Evolutionary conservation across 2,329 filamentous ascomycete species (phyloP), one percentile per base, ranked within the genome.

Genomic region (Diaporthe nobilis): DNA sequence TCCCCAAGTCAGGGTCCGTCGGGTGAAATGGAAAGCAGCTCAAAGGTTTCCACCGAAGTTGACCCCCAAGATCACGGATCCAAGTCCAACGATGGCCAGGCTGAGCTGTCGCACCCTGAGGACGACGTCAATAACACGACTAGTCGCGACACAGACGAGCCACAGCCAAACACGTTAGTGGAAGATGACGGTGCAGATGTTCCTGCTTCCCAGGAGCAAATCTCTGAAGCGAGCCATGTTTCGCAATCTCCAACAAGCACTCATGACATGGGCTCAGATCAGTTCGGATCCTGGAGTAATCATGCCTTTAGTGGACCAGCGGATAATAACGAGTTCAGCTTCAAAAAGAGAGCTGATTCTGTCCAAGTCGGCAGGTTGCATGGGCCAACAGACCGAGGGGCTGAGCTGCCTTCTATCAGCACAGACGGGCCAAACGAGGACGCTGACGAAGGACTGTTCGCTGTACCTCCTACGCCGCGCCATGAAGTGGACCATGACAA

Each of bases 391-490:
- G 65, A 55, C 8, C 49, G 65, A 10, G 65, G 47, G 15, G 65
- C 65, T 34, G 65, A 70, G 15, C 28, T 47, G 28, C 72, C 72
- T 13, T 47, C 22, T 22, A 61, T 75, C 31, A 37, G 7, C 34
- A 75, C 49, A 34, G 61, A 68, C 39, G 55, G 39, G 31, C 61
- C 61, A 2, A 42, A 73, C n/a, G 74, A 75, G 9, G 74, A 75
- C 20, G 39, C 61, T 12, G 74, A 75, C 7, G 74, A 70, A 58
- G 74, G 74, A 22, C 25, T 75, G 25, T 75, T 75, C 37, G 74
- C 71, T 12, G 74, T 75, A 28, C 74, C 71, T 25, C 74, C 74
- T 10, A 75, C 74, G 15, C 74, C 74, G 9, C 74, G 74, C 34
- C 60, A 58, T 9, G 71, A 70, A 39, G 31, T 60, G 9, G 70